These are phyloP conservation scores for Zygoascus flipseniorum DNA, from an alignment of 805 yeast species.

Conservation along the genomic window DNA sequence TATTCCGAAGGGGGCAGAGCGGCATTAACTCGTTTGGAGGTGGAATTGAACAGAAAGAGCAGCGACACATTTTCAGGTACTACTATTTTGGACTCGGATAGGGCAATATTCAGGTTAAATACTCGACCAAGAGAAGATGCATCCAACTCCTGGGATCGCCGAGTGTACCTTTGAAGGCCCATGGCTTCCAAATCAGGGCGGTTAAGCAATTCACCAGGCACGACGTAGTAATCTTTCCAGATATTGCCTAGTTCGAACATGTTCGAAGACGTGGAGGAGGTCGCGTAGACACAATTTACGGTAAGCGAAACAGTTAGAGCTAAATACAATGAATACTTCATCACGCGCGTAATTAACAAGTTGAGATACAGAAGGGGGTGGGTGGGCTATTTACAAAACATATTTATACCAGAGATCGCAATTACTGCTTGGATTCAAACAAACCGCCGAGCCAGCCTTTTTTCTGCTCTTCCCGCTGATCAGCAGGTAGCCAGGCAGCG, in stretches of 20 bases:
- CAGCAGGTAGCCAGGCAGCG: constrained; percentile 64
- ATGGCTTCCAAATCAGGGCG: constrained; percentile 8
- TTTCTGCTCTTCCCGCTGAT: constrained; percentile 53
- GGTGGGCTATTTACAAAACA: constrained; percentile 6
- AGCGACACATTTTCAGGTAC: constrained; percentile 14
- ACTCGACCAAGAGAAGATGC: constrained; percentile 2
- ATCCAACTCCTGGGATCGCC: constrained; percentile 1
- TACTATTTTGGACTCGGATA: not conserved
- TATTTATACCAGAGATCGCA: not conserved
- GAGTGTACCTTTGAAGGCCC: constrained; percentile 5
- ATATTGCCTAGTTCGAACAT: not conserved
- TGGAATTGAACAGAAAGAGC: constrained; percentile 15
- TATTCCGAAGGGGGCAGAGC: too few species aligned
- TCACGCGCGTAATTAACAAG: not conserved
- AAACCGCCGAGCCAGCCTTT: constrained; percentile 18
- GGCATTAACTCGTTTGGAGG: not conserved
- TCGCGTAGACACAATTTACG: too few species aligned
- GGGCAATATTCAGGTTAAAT: constrained; percentile 4
- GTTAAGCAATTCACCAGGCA: constrained; percentile 10
- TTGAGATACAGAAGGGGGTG: not conserved
- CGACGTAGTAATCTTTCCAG: constrained; percentile 8
- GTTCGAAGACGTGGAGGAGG: not conserved
- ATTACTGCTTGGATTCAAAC: not conserved
- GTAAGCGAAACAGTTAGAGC: too few species aligned
- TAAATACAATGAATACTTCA: not conserved